phyloP scores from a whole-genome alignment of 768 basidiomycete species.

The Mycena maculata region DNA sequence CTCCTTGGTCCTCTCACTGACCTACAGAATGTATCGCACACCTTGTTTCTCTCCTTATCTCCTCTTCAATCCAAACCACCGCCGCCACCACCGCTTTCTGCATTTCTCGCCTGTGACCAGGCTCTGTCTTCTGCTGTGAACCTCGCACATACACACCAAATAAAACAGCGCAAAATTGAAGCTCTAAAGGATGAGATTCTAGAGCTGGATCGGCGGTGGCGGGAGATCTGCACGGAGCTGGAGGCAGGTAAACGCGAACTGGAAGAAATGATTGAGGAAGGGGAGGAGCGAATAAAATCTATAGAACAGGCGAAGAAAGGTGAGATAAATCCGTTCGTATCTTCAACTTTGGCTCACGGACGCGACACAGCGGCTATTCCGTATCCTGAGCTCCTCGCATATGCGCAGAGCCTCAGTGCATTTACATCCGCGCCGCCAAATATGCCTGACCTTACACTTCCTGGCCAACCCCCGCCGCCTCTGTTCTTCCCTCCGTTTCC shows the following conservation, averaged over 20 bases:
- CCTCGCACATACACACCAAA: slow-evolving; percentile 76
- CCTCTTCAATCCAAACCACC: slow-evolving; percentile 73
- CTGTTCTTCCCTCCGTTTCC: slow-evolving; percentile 92
- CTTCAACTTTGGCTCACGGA: slow-evolving; percentile 2
- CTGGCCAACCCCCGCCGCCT: slow-evolving; percentile 80
- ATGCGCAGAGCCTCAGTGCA: slow-evolving; percentile 85
- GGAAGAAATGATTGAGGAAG: slow-evolving; percentile 77
- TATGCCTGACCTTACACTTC: slow-evolving; percentile 78
- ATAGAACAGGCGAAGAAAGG: slow-evolving; percentile 81
- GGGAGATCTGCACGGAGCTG: slow-evolving; percentile 72
- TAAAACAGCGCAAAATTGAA: slow-evolving; percentile 81
- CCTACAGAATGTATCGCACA: slow-evolving; percentile 71
- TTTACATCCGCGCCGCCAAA: slow-evolving; percentile 92
- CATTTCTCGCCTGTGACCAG: slow-evolving; percentile 73
- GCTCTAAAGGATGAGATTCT: slow-evolving; percentile 77
- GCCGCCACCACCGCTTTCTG: slow-evolving; percentile 66
- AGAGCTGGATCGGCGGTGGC: slow-evolving; percentile 74
- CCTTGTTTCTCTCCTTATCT: slow-evolving; percentile 79
- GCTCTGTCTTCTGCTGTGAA: slow-evolving; percentile 74
- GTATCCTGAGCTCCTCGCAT: slow-evolving; percentile 84
- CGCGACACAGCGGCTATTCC: slow-evolving; percentile 76
- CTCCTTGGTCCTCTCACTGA: slow-evolving; percentile 72
- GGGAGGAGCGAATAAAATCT: slow-evolving; percentile 76
- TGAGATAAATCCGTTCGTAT: slow-evolving; percentile 38
- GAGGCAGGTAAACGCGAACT: slow-evolving; percentile 76